Evolutionary conservation across 768 basidiomycete genomes (phyloP).

Genomic region (Hericium coralloides): DNA sequence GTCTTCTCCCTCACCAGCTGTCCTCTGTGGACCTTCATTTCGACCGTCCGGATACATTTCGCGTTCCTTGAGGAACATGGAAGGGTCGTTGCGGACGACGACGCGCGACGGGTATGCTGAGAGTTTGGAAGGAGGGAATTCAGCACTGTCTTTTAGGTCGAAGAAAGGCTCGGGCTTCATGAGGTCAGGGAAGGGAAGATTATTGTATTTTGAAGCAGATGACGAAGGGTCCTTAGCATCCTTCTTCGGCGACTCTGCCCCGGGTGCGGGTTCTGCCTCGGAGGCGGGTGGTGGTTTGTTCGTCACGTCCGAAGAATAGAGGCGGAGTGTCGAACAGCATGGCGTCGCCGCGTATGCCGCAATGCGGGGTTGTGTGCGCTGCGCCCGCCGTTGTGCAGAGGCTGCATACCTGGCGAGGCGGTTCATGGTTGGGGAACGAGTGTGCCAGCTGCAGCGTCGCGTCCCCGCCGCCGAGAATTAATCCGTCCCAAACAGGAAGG

Average conservation of each 20-base stretch:
- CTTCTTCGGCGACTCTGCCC: not conserved
- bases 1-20: conserved; percentile 22
- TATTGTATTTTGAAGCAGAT: not conserved
- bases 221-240: not conserved
- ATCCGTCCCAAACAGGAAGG: not conserved
- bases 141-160: conserved; percentile 48
- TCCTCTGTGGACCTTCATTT: conserved; percentile 22
- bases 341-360: no score
- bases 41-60: conserved; percentile 22
- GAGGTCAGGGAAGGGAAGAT: conserved; percentile 41
- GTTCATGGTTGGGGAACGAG: conserved; percentile 13
- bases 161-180: conserved; percentile 53
- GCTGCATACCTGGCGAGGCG: conserved; percentile 9
- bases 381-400: conserved; percentile 2
- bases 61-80: conserved; percentile 40
- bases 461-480: not conserved
- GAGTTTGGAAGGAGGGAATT: conserved; percentile 43
- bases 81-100: conserved; percentile 62
- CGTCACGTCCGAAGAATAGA: conserved; percentile 8
- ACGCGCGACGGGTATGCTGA: conserved; percentile 52
- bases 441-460: not conserved
- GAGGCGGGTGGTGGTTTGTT: not conserved
- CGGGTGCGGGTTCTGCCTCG: not conserved
- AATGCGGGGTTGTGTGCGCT: not conserved
- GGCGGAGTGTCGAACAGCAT: not conserved